phyloP scores from a whole-genome alignment of 805 yeast genomes.

The Metahyphopichia silvanorum region DNA sequence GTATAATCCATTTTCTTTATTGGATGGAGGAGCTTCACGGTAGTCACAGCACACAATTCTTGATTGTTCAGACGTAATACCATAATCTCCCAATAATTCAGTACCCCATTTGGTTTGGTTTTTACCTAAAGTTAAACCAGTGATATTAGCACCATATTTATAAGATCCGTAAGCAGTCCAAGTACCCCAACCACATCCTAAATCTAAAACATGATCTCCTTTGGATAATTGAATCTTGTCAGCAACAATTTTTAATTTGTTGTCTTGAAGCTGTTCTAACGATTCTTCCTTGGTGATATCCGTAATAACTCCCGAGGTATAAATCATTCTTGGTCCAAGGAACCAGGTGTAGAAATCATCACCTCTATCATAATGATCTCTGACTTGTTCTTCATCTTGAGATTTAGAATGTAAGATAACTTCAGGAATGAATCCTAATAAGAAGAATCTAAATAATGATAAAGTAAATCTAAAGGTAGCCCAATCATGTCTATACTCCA shows the following conservation, averaged over 20 bases:
- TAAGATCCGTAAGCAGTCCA: slow-evolving; percentile 80
- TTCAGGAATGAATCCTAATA: slow-evolving; percentile 89
- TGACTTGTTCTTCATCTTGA: slow-evolving; percentile 94
- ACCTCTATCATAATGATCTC: slow-evolving; percentile 95
- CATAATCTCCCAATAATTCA: slow-evolving; percentile 62
- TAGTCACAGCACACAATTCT: slow-evolving; percentile 79
- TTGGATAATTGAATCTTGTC: slow-evolving; percentile 73
- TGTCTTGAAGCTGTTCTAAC: slow-evolving; percentile 80
- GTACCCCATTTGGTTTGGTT: slow-evolving; percentile 93
- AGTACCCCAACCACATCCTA: slow-evolving; percentile 98
- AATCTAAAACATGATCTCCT: slow-evolving; percentile 75
- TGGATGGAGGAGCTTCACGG: slow-evolving; percentile 81
- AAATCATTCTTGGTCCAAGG: slow-evolving; percentile 91
- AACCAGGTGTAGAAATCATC: slow-evolving; percentile 94
- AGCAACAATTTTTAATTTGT: slow-evolving; percentile 82
- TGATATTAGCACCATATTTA: slow-evolving; percentile 78
- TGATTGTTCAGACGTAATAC: slow-evolving; percentile 66
- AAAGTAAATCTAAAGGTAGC: slow-evolving; percentile 75
- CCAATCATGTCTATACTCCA: slow-evolving; percentile 93
- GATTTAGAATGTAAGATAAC: slow-evolving; percentile 88
- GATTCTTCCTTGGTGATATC: slow-evolving; percentile 72
- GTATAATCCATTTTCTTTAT: slow-evolving; percentile 47
- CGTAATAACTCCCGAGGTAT: slow-evolving; percentile 80
- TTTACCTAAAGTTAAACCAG: slow-evolving; percentile 86
- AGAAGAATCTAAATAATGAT: slow-evolving; percentile 72